Evolutionary conservation across 257 asterid genomes (phyloP).

Genomic region (Solanum tarapatanum): DNA sequence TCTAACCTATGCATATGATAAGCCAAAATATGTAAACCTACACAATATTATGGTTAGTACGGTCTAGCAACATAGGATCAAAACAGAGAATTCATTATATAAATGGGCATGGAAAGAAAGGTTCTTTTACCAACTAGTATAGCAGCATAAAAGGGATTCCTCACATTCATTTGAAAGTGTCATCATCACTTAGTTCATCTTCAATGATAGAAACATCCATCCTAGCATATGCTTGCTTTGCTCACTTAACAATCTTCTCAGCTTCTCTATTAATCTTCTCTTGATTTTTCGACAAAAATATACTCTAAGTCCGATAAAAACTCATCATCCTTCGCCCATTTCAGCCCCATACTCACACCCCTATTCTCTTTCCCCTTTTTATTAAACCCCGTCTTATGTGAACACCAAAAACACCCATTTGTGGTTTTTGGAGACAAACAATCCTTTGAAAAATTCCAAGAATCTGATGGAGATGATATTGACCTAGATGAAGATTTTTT

Average conservation of each 20-base stretch:
- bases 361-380: conserved; percentile 34
- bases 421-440: conserved; percentile 55
- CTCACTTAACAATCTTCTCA: conserved; percentile 78
- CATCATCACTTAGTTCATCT: conserved; percentile 38
- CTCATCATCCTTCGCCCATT: conserved; percentile 36
- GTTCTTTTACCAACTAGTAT: background rate
- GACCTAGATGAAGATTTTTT: conserved; percentile 13
- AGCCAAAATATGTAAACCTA: background rate
- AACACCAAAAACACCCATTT: conserved; percentile 73
- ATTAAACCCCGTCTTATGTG: conserved; percentile 36
- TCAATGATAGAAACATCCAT: conserved; percentile 42
- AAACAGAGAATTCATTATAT: background rate
- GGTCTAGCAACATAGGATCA: background rate
- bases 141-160: background rate
- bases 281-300: conserved; percentile 29
- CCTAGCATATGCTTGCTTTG: conserved; percentile 76
- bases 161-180: conserved; percentile 8
- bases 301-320: conserved; percentile 44
- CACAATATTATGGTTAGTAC: background rate
- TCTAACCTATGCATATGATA: background rate
- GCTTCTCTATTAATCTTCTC: conserved; percentile 60
- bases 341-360: conserved; percentile 7
- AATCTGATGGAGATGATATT: conserved; percentile 22
- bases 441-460: conserved; percentile 17
- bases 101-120: background rate